Evolutionary conservation across 2,329 filamentous ascomycete species (phyloP), one percentile per base, ranked within the genome.

Genomic region (Fusarium solani-melongenae): DNA sequence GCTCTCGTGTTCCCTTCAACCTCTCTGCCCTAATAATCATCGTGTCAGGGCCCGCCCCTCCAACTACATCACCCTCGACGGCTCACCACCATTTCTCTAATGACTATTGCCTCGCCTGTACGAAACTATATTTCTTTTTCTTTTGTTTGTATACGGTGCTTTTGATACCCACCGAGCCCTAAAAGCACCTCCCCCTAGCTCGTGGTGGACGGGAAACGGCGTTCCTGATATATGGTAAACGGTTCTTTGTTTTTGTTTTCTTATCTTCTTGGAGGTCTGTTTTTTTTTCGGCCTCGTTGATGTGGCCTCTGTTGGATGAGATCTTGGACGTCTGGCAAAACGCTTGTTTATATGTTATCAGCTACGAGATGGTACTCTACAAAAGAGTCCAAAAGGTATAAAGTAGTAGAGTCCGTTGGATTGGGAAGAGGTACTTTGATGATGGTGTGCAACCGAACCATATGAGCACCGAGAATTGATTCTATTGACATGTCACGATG

Each of bases 141-240:
- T 68, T 68, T 66, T 64, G 29, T 67, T 67, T 62, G 61, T 74
- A 67, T 56, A 73, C 53, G 66, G 71, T 73, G 66, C 70, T 77
- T 77, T 77, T 77, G 75, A 77, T 77, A 77, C 75, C 75, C 75
- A 68, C 75, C 64, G 71, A 77, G 75, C 69, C 71, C 64, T 62
- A 73, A 67, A 77, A 68, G 63, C 64, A 72, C 55, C 64, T n/a
- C n/a, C 49, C 41, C 49, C 29, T 49, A 29, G 63, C 69, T 77
- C 73, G 64, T 68, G 75, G 64, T 71, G 75, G 73, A 77, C 31
- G 61, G 68, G 68, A 67, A 62, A 73, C 56, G 73, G 75, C 66
- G 63, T 75, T 74, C 59, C 62, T 69, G 33, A 62, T 62, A 55
- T 39, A 36, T 57, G 56, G 57, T 56, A 44, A 55, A 58, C 59